Evolutionary conservation across 2,329 filamentous ascomycete genomes (phyloP).

Genomic region (Trichoderma koningiopsis): DNA sequence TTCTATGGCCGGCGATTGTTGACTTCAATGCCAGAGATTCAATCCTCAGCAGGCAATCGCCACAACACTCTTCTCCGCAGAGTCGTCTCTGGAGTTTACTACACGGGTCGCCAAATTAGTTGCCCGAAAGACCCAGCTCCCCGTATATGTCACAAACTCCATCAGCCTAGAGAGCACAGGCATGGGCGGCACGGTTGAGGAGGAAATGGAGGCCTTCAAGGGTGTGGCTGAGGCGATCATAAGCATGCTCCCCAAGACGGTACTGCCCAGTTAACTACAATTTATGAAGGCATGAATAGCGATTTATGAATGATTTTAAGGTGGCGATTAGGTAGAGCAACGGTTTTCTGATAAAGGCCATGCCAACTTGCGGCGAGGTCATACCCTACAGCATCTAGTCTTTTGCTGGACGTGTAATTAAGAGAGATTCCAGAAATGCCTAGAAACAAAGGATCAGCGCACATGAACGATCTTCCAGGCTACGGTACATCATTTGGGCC

Average conservation of each 20-base stretch:
- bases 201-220: conserved; percentile 89
- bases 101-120: conserved; percentile 81
- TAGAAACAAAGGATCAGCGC: not conserved
- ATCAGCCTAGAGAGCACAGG: conserved; percentile 74
- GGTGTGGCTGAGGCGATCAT: conserved; percentile 69
- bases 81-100: conserved; percentile 82
- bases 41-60: conserved; percentile 66
- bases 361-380: not conserved
- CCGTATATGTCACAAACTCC: conserved; percentile 90
- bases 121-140: conserved; percentile 69
- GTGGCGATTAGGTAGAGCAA: not conserved
- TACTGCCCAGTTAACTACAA: not conserved
- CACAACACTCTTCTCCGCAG: conserved; percentile 76
- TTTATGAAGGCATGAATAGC: not conserved
- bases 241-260: conserved; percentile 23
- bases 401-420: not conserved
- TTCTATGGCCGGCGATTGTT: conserved; percentile 1
- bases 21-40: conserved; percentile 45
- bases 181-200: conserved; percentile 80
- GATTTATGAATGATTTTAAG: not conserved
- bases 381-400: not conserved
- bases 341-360: not conserved
- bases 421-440: not conserved
- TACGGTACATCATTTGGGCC: not conserved
- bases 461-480: not conserved